phyloP scores from a whole-genome alignment of 169 alveolate species.

The Plasmodium knowlesi region DNA sequence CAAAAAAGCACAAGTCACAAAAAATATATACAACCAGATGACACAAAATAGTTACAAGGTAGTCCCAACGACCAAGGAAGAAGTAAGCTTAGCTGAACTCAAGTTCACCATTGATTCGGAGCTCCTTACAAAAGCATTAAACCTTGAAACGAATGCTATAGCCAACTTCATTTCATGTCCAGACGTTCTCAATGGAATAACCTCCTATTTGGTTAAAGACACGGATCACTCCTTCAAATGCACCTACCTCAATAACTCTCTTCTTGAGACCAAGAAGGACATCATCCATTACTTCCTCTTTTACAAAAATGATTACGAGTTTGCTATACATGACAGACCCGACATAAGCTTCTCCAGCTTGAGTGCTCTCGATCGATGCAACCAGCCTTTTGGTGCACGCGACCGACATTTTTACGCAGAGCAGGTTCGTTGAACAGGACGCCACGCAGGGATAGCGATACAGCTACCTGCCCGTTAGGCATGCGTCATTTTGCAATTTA shows the following conservation, averaged over 20 bases:
- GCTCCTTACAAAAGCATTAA: conserved; percentile 60
- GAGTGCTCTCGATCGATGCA: conserved; percentile 34
- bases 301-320: conserved; percentile 57
- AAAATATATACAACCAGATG: conserved; percentile 46
- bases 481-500: not conserved
- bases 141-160: conserved; percentile 56
- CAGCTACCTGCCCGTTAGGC: not conserved
- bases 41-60: conserved; percentile 61
- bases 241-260: conserved; percentile 25
- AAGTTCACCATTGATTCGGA: conserved; percentile 54
- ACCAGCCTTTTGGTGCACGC: conserved; percentile 24
- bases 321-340: conserved; percentile 20
- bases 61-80: conserved; percentile 52
- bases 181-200: conserved; percentile 51
- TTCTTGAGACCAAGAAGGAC: conserved; percentile 54
- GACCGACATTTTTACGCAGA: conserved; percentile 23
- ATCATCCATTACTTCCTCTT: conserved; percentile 50
- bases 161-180: conserved; percentile 65
- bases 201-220: conserved; percentile 60
- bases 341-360: conserved; percentile 70
- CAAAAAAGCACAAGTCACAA: conserved; percentile 55
- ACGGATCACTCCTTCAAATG: conserved; percentile 27
- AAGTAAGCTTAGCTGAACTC: conserved; percentile 57
- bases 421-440: not conserved
- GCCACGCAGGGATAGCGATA: not conserved